Conservation (phyloP, 768 basidiomycete genomes). For the Russula virescens region DNA sequence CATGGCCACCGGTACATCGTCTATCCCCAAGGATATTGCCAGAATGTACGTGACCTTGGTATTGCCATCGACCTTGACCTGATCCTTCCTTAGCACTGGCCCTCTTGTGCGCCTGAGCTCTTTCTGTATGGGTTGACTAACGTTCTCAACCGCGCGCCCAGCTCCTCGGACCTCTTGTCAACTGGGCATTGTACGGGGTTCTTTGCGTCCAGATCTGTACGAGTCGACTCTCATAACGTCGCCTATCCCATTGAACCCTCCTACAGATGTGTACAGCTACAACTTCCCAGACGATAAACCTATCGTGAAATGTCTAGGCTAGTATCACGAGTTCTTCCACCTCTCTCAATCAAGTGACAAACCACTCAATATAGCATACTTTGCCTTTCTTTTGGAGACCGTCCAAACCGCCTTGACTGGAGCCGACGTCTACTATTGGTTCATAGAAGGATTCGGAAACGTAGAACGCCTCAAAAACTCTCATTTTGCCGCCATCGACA, state of each 20-base stretch:
- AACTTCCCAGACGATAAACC: too few relatives aligned
- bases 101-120: slow-evolving; percentile 7
- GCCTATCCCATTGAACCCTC: background rate
- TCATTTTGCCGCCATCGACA: slow-evolving; percentile 28
- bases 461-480: slow-evolving; percentile 23
- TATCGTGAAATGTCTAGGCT: too few relatives aligned
- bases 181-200: slow-evolving; percentile 29
- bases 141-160: background rate
- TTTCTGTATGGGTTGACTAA: background rate
- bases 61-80: background rate
- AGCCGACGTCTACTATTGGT: slow-evolving; percentile 29
- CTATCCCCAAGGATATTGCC: background rate
- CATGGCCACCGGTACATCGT: background rate
- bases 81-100: background rate
- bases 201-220: slow-evolving; percentile 31
- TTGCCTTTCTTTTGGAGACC: too few relatives aligned
- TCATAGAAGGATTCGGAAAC: slow-evolving; percentile 29
- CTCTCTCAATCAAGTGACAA: too few relatives aligned
- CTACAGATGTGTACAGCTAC: too few relatives aligned
- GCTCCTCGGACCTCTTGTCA: slow-evolving; percentile 22
- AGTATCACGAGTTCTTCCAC: too few relatives aligned
- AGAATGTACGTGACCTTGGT: background rate
- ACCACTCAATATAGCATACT: too few relatives aligned
- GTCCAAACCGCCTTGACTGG: too few relatives aligned
- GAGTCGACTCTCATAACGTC: background rate